Base-by-base conservation (phyloP, 345 rosid species). In the Lepidium didymum region DNA sequence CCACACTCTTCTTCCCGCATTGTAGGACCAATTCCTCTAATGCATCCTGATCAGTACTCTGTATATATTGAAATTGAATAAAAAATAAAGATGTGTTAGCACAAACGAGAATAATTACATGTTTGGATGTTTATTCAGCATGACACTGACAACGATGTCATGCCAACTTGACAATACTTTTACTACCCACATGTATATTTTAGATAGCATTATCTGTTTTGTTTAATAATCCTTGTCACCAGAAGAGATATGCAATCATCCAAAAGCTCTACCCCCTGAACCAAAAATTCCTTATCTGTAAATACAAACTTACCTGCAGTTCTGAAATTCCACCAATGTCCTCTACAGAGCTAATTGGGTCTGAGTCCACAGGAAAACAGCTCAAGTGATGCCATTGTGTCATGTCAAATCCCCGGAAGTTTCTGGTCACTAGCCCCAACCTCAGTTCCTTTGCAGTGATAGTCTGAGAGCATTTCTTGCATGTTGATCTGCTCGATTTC, bases 361-460 rank as follows among this genome's bases (percentile, higher is more conserved):
- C 79, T 3, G 87, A 57, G 12, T 45, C 35, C 4, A 77, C 16
- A 1, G 83, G 75, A 38, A 84, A 82, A 85, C 98, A 92, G 25
- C 70, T 66, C 54, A 82, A 16, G 79, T 92, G 98, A 62, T 86
- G 82, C 98, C 98, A 92, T 58, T 79, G 88, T 36, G 90, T 80
- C 77, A 77, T 45, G 52, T 92, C 96, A 74, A 68, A 87, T 21
- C 96, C 93, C 38, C 86, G 83, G 18, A 78, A 60, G 79, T 86
- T 89, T 68, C 86, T 79, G 35, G 77, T 72, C 66, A 86, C 82
- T 8, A 78, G 54, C 19, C 96, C 96, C 58, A 90, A 57, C 40
- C 96, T 81, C 61, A 83, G 75, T 53, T 82, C 79, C 68, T 85
- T 80, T 21, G 82, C 78, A 14, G 80, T 56, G 1, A 92, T 92